Evolutionary conservation across 83 land plant species (phyloP).

Genomic region (Diphasiastrum complanatum): DNA sequence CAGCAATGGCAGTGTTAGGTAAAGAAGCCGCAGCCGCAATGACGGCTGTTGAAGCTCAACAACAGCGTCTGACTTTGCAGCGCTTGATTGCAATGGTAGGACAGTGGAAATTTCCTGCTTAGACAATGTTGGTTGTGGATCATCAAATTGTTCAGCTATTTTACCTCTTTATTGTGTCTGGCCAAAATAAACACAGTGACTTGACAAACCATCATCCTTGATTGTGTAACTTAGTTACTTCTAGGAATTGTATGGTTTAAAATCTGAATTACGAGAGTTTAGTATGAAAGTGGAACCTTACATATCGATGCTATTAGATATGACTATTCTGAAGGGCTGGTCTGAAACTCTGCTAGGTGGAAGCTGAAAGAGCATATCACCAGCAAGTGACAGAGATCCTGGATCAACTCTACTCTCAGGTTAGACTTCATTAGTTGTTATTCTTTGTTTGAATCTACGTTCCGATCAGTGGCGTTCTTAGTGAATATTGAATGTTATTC

Average conservation of each 20-base stretch:
- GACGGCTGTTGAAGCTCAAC: slow-evolving; percentile 94
- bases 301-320: neutral
- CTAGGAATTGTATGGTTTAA: neutral
- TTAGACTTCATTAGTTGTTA: slow-evolving; percentile 15
- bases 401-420: slow-evolving; percentile 82
- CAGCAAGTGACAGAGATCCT: slow-evolving; percentile 62
- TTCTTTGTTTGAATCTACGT: neutral
- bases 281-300: neutral
- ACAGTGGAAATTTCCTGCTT: no score
- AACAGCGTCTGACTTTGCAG: slow-evolving; percentile 84
- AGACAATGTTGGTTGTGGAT: neutral
- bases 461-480: neutral
- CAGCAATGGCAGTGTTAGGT: slow-evolving; percentile 74
- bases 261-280: no score
- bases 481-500: no score
- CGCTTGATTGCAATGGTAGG: slow-evolving; percentile 79
- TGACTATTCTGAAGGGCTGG: neutral
- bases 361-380: slow-evolving; percentile 78
- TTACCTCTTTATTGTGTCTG: no score
- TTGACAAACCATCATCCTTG: no score
- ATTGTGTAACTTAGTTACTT: neutral
- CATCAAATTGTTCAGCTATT: neutral
- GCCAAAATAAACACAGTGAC: no score
- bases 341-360: slow-evolving; percentile 43
- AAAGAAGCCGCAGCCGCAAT: slow-evolving; percentile 98